phyloP scores from a whole-genome alignment of 345 rosid genomes.

The Dipteronia dyeriana region DNA sequence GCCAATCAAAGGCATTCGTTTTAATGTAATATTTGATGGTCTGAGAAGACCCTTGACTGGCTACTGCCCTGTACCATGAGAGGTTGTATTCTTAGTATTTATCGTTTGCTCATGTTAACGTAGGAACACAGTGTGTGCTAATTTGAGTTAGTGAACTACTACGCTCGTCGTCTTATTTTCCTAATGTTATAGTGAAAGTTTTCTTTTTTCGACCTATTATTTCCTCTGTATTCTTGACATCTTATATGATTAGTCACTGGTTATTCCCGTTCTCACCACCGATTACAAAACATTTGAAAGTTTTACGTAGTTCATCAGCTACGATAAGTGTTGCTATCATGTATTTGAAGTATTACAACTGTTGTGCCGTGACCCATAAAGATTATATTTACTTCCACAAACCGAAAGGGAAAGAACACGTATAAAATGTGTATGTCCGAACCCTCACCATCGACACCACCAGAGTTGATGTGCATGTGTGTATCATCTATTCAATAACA shows the following conservation, averaged over 20 bases:
- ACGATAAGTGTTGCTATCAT: too few species aligned
- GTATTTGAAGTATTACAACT: too few species aligned
- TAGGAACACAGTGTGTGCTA: slow-evolving; percentile 64
- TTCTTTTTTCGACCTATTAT: not conserved
- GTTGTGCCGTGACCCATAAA: too few species aligned
- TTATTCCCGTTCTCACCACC: not conserved
- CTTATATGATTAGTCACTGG: not conserved
- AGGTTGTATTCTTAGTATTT: slow-evolving; percentile 56
- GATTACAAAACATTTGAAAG: too few species aligned
- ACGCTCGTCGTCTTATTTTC: not conserved
- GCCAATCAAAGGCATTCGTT: slow-evolving; percentile 36
- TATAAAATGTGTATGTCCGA: too few species aligned
- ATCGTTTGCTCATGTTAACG: slow-evolving; percentile 39
- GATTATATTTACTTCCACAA: too few species aligned
- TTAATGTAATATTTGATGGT: slow-evolving; percentile 20
- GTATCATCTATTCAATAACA: too few species aligned
- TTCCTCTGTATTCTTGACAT: not conserved
- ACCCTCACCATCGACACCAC: too few species aligned
- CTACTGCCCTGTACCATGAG: slow-evolving; percentile 52
- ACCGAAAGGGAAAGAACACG: too few species aligned
- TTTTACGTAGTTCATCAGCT: too few species aligned
- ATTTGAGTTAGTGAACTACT: slow-evolving; percentile 42
- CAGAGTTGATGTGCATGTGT: too few species aligned
- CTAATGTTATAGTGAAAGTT: slow-evolving; percentile 21
- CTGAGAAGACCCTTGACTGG: slow-evolving; percentile 37